phyloP scores from a whole-genome alignment of 2,329 filamentous ascomycete species.

The Colletotrichum echinochloae region DNA sequence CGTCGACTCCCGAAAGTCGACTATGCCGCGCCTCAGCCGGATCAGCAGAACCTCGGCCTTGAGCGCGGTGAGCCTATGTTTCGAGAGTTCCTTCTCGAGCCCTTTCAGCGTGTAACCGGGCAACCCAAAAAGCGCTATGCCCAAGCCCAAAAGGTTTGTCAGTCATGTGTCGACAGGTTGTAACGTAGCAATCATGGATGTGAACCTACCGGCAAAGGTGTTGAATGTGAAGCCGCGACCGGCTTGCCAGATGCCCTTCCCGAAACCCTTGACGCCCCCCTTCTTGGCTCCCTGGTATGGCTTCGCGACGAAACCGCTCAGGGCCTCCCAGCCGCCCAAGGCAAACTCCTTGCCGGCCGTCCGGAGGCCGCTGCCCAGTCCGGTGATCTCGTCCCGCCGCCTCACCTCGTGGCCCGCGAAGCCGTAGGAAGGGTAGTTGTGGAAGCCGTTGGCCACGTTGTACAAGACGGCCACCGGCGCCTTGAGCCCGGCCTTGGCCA shows the following conservation, averaged over 20 bases:
- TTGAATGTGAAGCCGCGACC: conserved; percentile 59
- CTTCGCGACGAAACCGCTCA: conserved; percentile 74
- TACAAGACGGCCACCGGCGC: conserved; percentile 77
- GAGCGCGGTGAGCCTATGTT: conserved; percentile 48
- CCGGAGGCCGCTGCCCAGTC: conserved; percentile 67
- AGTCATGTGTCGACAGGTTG: background rate
- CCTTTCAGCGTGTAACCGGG: conserved; percentile 66
- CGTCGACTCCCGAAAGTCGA: conserved; percentile 45
- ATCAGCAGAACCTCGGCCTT: conserved; percentile 51
- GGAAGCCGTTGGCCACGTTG: conserved; percentile 77
- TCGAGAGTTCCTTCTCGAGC: conserved; percentile 60
- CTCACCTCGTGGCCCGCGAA: conserved; percentile 74
- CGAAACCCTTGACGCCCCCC: conserved; percentile 69
- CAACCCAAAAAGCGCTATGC: conserved; percentile 58
- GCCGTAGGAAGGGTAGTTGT: conserved; percentile 76
- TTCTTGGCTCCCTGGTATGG: conserved; percentile 73
- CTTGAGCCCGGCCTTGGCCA: conserved; percentile 71
- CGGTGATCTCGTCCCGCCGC: conserved; percentile 74
- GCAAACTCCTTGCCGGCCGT: conserved; percentile 75
- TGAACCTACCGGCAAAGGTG: conserved; percentile 51
- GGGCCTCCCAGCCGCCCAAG: conserved; percentile 75
- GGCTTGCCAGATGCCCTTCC: conserved; percentile 67
- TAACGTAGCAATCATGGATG: no score
- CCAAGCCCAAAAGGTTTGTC: conserved; percentile 4
- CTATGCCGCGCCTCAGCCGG: conserved; percentile 47